phyloP scores from a whole-genome alignment of 2,329 filamentous ascomycete species.

The Juglanconis juglandina region DNA sequence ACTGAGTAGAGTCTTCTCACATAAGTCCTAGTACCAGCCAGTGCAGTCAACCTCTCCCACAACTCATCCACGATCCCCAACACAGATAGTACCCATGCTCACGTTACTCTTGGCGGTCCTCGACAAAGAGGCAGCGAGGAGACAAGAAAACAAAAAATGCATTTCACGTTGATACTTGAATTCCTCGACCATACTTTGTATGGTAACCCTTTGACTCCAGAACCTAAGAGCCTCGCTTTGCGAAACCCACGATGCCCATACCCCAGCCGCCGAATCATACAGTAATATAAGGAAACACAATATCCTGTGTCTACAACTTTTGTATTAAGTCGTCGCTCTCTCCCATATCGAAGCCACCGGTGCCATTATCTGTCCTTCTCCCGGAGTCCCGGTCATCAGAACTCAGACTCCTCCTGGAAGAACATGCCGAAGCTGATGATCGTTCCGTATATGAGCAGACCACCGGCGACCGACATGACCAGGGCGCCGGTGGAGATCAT shows the following conservation, averaged over 20 bases:
- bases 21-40: too few relatives aligned
- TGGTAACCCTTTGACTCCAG: not conserved
- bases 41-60: too few relatives aligned
- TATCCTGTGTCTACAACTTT: not conserved
- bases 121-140: not conserved
- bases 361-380: not conserved
- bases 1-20: too few relatives aligned
- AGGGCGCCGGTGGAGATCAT: conserved; percentile 82
- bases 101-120: too few relatives aligned
- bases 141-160: conserved; percentile 1
- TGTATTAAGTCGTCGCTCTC: not conserved
- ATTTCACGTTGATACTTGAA: conserved; percentile 9
- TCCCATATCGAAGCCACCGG: not conserved
- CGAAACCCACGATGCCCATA: not conserved
- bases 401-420: conserved; percentile 96
- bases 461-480: conserved; percentile 91
- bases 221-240: conserved; percentile 6
- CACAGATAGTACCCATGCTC: too few relatives aligned
- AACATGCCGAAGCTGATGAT: conserved; percentile 98
- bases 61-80: too few relatives aligned
- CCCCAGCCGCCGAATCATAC: conserved; percentile 3
- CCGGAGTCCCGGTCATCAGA: conserved; percentile 49
- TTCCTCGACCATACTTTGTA: not conserved
- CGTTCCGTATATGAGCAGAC: conserved; percentile 92
- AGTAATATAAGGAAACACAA: conserved; percentile 6